A percentile compares a stretch with the other conserved stretches of the same genome.
Evolutionary conservation across 2,329 filamentous ascomycete genomes (phyloP).

Genomic region (Fusarium buharicum): DNA sequence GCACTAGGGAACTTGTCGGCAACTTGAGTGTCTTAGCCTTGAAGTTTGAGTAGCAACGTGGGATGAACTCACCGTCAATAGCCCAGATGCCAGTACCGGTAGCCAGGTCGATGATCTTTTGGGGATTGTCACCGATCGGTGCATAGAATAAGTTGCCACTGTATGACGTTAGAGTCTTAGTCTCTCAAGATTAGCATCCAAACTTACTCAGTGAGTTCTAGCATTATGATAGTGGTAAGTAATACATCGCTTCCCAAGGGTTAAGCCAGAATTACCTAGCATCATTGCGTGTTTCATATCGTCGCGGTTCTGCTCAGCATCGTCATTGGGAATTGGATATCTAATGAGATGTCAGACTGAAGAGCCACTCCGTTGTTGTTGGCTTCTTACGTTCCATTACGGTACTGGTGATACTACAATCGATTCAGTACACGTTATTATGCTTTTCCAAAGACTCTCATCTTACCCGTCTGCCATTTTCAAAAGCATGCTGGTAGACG

Average conservation of each 20-base stretch:
- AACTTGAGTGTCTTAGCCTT: constrained; percentile 14
- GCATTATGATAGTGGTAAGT: constrained; percentile 30
- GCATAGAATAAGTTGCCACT: constrained; percentile 40
- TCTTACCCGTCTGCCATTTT: constrained; percentile 41
- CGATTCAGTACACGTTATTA: not conserved
- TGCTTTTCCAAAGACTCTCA: rapidly evolving
- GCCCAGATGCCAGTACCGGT: constrained; percentile 43
- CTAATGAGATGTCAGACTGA: constrained; percentile 33
- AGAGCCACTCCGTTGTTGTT: rapidly evolving
- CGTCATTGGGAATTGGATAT: constrained; percentile 44
- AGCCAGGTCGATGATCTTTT: constrained; percentile 40
- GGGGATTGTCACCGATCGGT: constrained; percentile 23
- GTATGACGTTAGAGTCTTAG: not conserved
- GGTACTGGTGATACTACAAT: constrained; percentile 39
- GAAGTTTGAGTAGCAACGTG: rapidly evolving
- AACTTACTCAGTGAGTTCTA: constrained; percentile 43
- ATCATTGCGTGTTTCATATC: constrained; percentile 49
- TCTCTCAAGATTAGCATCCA: rapidly evolving
- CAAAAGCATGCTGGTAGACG: constrained; percentile 40
- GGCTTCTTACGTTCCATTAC: constrained; percentile 33
- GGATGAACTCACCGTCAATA: constrained; percentile 25
- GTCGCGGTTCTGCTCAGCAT: constrained; percentile 44
- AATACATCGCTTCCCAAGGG: too few relatives aligned
- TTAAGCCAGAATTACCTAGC: not conserved
- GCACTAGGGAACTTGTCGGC: constrained; percentile 43